Base-by-base conservation (phyloP, 352 stramenopile genomes). In the Paralagenidium karlingii region DNA sequence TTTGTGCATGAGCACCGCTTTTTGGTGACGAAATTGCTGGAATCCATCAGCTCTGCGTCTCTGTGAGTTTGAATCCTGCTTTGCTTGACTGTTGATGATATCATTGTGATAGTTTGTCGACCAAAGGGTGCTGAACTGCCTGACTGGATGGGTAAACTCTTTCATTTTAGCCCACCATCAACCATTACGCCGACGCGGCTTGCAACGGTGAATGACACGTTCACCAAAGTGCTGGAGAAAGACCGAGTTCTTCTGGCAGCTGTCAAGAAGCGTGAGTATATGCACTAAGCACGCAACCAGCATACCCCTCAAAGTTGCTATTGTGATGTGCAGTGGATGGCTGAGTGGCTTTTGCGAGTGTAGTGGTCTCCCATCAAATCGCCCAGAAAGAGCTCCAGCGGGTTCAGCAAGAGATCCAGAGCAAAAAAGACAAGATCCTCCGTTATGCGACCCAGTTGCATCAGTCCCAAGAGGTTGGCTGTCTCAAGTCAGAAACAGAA, bases 1-100 rank as follows among this genome's bases (percentile, higher is more conserved):
- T 60, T 54, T 38, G 55, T 89, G 34, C 69, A 89, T 41, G 75
- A 86, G 57, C 75, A 89, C 57, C 71, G 75, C 37, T 89, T 84
- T 51, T 52, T 89, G 16, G 73, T 84, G 38, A 86, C 74, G 11
- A 89, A 89, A 51, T 55, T 89, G 22, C 65, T 89, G 26, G 75
- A 89, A 53, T 79, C 71, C 21, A 62, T 89, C 12, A 65, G 66
- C 48, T 69, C 67, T 5, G 68, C 75, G 8, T 75, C 68, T 10
- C 55, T 81, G 67, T 76, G 43, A 15, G 60, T 60, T 0, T 21
- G 3, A 8, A 8, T 20, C 16, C 16, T 32, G 5, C 15, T n/a
- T n/a, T n/a, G n/a, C n/a, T n/a, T n/a, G n/a, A n/a, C n/a, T n/a
- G n/a, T n/a, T 46, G 13, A 26, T 19, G 20, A 21, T 21, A 19